A percentile compares a stretch with the other conserved stretches of the same genome.
These are phyloP conservation scores for Lactarius psammicola DNA, from an alignment of 768 basidiomycete genomes.

Conservation along the genomic window DNA sequence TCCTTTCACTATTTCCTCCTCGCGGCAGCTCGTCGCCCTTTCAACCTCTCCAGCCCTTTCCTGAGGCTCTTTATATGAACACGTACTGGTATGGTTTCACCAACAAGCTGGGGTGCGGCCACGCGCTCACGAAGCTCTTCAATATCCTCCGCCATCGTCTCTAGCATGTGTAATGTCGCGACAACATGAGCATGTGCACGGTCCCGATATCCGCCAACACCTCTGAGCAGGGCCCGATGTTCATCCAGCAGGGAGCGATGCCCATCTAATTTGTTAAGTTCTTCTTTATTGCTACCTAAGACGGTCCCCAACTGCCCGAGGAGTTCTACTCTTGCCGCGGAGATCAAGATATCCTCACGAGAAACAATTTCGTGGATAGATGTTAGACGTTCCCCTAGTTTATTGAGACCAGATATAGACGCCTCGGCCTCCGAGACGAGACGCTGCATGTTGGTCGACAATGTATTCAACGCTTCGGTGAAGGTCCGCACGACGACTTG, in stretches of 20 bases:
- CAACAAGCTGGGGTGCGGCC: constrained; percentile 61
- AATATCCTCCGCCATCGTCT: constrained; percentile 68
- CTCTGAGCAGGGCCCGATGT: constrained; percentile 53
- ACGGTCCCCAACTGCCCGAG: constrained; percentile 68
- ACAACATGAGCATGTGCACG: constrained; percentile 64
- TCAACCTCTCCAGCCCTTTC: constrained; percentile 58
- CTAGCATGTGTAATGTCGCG: constrained; percentile 58
- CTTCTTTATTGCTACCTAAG: constrained; percentile 58
- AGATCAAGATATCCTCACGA: constrained; percentile 53
- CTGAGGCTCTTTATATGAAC: constrained; percentile 76
- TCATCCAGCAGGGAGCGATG: too few relatives aligned
- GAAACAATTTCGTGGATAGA: constrained; percentile 56
- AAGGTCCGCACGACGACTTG: constrained; percentile 56
- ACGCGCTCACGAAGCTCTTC: constrained; percentile 74
- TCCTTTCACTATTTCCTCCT: constrained; percentile 41
- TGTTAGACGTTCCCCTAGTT: constrained; percentile 58
- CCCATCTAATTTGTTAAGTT: constrained; percentile 51
- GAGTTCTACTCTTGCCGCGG: constrained; percentile 49
- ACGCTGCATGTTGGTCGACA: constrained; percentile 50
- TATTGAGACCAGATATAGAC: constrained; percentile 53
- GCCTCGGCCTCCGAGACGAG: constrained; percentile 67
- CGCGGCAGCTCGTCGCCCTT: constrained; percentile 54
- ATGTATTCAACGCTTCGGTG: constrained; percentile 57
- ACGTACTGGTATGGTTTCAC: constrained; percentile 59
- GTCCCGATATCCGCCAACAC: constrained; percentile 56